These are phyloP conservation scores for Sporisorium exsertum DNA, from an alignment of 1,284 basidiomycete species.

Conservation along the genomic window DNA sequence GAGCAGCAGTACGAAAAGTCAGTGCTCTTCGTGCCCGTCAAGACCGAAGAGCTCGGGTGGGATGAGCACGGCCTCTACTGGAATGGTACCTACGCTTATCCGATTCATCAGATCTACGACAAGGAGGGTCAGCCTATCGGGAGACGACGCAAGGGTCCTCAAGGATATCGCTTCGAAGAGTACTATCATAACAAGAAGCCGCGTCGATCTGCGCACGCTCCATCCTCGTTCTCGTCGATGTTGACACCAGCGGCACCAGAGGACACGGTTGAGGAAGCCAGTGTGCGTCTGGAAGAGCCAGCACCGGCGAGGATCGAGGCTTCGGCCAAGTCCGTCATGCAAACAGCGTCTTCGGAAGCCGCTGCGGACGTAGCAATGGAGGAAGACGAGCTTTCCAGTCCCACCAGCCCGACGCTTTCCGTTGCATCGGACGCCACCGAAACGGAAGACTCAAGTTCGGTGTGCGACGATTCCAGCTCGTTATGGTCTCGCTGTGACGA, in stretches of 20 bases:
- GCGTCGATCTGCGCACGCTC: constrained; percentile 9
- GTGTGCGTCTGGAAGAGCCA: constrained; percentile 34
- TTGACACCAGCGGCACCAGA: not conserved
- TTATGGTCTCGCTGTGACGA: constrained; percentile 37
- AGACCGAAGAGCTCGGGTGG: constrained; percentile 63
- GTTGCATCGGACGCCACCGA: constrained; percentile 17
- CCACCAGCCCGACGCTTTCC: constrained; percentile 27
- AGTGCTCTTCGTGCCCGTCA: constrained; percentile 60
- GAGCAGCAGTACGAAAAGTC: constrained; percentile 55
- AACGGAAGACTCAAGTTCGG: constrained; percentile 26
- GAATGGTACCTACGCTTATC: constrained; percentile 60
- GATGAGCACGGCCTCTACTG: constrained; percentile 63
- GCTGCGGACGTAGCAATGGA: constrained; percentile 6
- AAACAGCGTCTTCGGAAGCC: too few relatives aligned
- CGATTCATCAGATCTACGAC: constrained; percentile 47
- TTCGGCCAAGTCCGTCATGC: not conserved
- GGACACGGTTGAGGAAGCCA: constrained; percentile 29
- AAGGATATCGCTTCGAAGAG: constrained; percentile 46
- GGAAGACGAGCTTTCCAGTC: constrained; percentile 17
- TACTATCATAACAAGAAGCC: constrained; percentile 40
- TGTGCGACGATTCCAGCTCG: constrained; percentile 41
- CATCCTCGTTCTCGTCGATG: not conserved
- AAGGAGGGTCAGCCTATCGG: constrained; percentile 43
- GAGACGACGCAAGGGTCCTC: constrained; percentile 36
- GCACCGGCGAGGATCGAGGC: constrained; percentile 33